A percentile compares a stretch with the other conserved stretches of the same genome.
These are phyloP conservation scores for Trichosporon asahii DNA, from an alignment of 1,284 basidiomycete genomes.

Conservation along the genomic window DNA sequence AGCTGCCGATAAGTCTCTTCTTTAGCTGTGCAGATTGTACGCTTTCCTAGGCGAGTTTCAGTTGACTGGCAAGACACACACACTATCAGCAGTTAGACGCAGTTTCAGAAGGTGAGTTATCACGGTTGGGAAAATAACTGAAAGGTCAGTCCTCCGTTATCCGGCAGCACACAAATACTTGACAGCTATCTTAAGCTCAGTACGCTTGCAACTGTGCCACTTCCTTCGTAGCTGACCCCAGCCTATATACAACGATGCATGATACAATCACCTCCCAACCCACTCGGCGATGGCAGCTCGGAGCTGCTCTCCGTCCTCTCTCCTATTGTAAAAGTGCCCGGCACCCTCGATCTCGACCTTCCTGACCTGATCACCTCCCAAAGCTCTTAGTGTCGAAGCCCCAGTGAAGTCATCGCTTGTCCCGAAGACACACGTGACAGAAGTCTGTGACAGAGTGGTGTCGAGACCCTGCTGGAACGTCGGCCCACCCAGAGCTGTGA, in stretches of 20 bases:
- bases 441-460: slow-evolving; percentile 14
- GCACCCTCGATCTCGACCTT: slow-evolving; percentile 34
- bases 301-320: slow-evolving; percentile 26
- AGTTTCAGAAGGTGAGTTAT: too few species aligned
- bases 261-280: slow-evolving; percentile 17
- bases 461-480: slow-evolving; percentile 26
- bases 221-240: neutral
- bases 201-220: too few species aligned
- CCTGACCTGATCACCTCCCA: slow-evolving; percentile 20
- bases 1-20: too few species aligned
- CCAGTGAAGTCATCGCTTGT: slow-evolving; percentile 42
- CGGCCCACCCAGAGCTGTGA: slow-evolving; percentile 31
- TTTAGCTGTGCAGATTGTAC: too few species aligned
- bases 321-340: slow-evolving; percentile 39
- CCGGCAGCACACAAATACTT: too few species aligned
- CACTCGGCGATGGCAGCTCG: slow-evolving; percentile 27
- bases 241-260: neutral
- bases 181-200: too few species aligned
- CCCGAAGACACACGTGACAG: slow-evolving; percentile 28
- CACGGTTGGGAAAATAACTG: too few species aligned
- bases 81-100: too few species aligned
- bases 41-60: too few species aligned
- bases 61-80: too few species aligned
- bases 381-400: slow-evolving; percentile 19
- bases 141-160: too few species aligned